Evolutionary conservation across 2,329 filamentous ascomycete genomes (phyloP), one percentile per base, ranked within the genome.

Genomic region (Mariannaea elegans): DNA sequence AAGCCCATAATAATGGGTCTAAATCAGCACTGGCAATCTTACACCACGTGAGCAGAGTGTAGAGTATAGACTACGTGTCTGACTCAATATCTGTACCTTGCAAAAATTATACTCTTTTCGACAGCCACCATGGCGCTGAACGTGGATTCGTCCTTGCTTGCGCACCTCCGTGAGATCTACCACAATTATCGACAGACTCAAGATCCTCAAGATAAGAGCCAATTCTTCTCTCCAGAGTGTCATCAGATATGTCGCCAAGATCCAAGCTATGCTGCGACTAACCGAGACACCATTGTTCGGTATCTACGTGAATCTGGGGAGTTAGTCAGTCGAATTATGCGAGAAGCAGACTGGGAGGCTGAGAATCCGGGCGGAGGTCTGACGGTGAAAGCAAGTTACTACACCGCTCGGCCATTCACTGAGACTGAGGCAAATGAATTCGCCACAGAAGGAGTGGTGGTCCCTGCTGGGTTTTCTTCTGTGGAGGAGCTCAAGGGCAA

Each of bases 181-280:
- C 29, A 44, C 14, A 7, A 34, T 12, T 61, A 61, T 19, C 24
- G 58, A n/a, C 48, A 42, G 14, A 44, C 53, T 3, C 44, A 14
- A 4, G 41, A 52, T 4, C 29, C 34, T 3, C 34, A 52, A 2
- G 52, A 18, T 2, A 61, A 61, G 18, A 39, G 18, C 6, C 10
- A 31, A n/a, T 48, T 41, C 16, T 61, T 47, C 47, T 42, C 58
- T 1, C 16, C 29, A 7, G 36, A 61, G 16, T 59, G 54, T 16
- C 34, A 29, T 32, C 34, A 73, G 19, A 67, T 72, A 12, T 73
- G 68, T 49, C 67, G 69, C 7, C 60, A 66, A 0, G 31, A 61
- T 0, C 70, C 70, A 0, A 57, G 67, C 2, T 72, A 68, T 29
- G 68, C 68, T 5, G 68, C 71, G 1, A 39, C 18, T 1, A 32